A percentile compares a stretch with the other conserved stretches of the same genome.
Conservation (phyloP, 78 protist species). For the Anaeramoeba flamelloides region DNA sequence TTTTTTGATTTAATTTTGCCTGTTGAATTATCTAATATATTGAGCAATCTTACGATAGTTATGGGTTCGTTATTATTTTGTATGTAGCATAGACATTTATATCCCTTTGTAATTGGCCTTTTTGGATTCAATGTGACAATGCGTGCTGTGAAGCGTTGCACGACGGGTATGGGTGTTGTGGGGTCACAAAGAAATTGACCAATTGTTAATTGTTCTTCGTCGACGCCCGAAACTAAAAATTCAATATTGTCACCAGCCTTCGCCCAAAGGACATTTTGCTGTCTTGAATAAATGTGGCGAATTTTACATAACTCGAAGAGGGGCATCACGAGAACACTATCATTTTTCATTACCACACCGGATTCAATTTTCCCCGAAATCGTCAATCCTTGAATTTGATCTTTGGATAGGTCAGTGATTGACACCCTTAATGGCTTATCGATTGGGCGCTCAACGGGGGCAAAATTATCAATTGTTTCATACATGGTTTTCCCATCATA, state of each 20-base stretch:
- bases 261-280: not conserved
- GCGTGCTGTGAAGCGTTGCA: not conserved
- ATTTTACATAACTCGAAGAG: not conserved
- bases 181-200: not conserved
- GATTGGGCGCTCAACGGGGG: not conserved
- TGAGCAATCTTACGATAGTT: not conserved
- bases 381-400: not conserved
- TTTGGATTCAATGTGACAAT: not conserved
- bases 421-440: not conserved
- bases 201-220: not conserved
- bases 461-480: not conserved
- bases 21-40: not conserved
- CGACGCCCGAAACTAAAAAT: not conserved
- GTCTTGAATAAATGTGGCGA: not conserved
- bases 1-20: not conserved
- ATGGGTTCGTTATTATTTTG: not conserved
- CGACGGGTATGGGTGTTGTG: not conserved
- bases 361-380: not conserved
- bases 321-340: not conserved
- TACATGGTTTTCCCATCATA: not conserved
- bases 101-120: not conserved
- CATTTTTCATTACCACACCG: not conserved
- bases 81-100: not conserved
- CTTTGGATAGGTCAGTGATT: not conserved
- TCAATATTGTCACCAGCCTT: not conserved